Base-by-base conservation (phyloP, 2,329 filamentous ascomycete species). In the Trichoderma sp. region DNA sequence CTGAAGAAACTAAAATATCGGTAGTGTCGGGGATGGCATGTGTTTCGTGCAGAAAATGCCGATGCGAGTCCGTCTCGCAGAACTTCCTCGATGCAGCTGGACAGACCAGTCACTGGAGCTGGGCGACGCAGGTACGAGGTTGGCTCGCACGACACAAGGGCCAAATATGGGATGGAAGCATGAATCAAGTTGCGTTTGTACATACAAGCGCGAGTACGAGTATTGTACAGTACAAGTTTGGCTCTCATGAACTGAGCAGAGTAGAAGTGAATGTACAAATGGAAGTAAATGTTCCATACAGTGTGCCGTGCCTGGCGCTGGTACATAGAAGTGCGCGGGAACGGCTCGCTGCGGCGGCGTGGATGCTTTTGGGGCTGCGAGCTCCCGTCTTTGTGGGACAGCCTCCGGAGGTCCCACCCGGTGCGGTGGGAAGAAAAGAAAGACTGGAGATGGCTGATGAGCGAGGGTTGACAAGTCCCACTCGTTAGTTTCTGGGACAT, bases 361-460 rank as follows among this genome's bases (percentile, higher is more conserved):
- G 73, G 73, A 69, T 69, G 73, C 65, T 69, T 53, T 35, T 62
- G 63, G 35, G 21, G 50, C 69, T 76, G 75, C 75, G 68, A 60
- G 75, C 75, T 76, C 75, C 75, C 75, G 75, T 64, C 62, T 5
- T 74, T 67, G 75, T 76, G 75, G 75, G 75, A 76, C 74, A 72
- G 41, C 16, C 31, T 50, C 60, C 75, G 75, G 75, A 75, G 41
- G 75, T 67, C 69, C 74, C 75, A 76, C 75, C 75, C 75, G 63
- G 50, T 71, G 65, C 38, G 65, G 60, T 63, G 60, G 27, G 60
- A n/a, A 62, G 6, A n/a, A 9, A 31, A 41, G 21, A 29, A 50
- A 59, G 45, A 31, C 59, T 71, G 38, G 38, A 72, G 69, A 72
- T 45, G 21, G 63, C 6, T 64, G 64, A 50, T 45, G 45, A 18